Evolutionary conservation across 306 rosid genomes (phyloP).

Genomic region (Trifolium repens): DNA sequence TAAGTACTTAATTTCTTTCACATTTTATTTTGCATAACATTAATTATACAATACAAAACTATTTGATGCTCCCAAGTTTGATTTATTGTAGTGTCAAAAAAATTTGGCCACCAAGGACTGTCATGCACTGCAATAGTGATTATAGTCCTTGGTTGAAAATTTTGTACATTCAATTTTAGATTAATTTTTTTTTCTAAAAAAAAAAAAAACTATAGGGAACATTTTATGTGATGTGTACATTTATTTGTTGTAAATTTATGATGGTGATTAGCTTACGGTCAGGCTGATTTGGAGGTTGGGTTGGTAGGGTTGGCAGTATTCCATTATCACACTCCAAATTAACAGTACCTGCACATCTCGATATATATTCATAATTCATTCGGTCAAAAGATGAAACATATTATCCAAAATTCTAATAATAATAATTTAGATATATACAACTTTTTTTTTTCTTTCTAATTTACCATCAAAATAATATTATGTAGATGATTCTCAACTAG

Average conservation of each 20-base stretch:
- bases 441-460: too few species aligned
- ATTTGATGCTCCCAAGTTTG: too few species aligned
- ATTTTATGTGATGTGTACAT: neutral
- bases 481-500: too few species aligned
- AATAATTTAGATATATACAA: too few species aligned
- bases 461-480: too few species aligned
- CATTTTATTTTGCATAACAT: neutral
- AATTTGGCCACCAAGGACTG: too few species aligned
- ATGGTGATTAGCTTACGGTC: neutral
- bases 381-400: neutral
- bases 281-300: neutral
- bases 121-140: neutral
- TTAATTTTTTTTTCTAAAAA: too few species aligned
- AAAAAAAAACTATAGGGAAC: neutral
- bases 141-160: neutral
- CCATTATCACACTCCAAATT: constrained; percentile 9
- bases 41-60: neutral
- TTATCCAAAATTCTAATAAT: neutral
- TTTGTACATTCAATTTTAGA: too few species aligned
- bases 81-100: neutral
- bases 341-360: constrained; percentile 7
- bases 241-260: neutral
- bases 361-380: neutral
- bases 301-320: neutral
- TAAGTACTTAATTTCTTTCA: neutral